Conservation (phyloP, 2,329 filamentous ascomycete species). For the Calonectria ilicicola region DNA sequence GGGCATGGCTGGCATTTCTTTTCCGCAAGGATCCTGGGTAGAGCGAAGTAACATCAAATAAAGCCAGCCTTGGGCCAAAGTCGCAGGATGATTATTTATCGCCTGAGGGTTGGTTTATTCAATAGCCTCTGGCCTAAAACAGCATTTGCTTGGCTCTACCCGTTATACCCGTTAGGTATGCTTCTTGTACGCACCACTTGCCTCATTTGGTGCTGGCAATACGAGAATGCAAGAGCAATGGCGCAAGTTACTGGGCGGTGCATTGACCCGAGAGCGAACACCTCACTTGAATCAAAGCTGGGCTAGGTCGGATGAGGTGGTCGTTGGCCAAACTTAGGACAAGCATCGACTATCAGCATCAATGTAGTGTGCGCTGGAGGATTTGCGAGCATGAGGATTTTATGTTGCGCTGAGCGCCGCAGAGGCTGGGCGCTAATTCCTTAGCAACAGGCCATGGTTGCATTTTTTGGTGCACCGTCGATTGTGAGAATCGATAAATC, state of each 20-base stretch:
- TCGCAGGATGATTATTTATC: not conserved
- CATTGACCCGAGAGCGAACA: not conserved
- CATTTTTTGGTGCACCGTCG: not conserved
- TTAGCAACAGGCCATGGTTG: constrained; percentile 3
- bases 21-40: not conserved
- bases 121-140: not conserved
- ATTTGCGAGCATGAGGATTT: not conserved
- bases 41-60: not conserved
- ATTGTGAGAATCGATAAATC: constrained; percentile 1
- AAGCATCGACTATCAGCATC: not conserved
- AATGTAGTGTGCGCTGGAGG: too few relatives aligned
- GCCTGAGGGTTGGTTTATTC: not conserved
- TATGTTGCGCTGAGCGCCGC: not conserved
- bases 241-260: not conserved
- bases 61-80: not conserved
- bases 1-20: not conserved
- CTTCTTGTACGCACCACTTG: not conserved
- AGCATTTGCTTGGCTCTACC: not conserved
- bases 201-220: not conserved
- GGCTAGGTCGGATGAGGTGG: not conserved
- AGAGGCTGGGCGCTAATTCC: not conserved
- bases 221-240: not conserved
- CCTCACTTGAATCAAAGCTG: not conserved
- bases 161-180: not conserved
- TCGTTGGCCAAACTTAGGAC: not conserved